Base-by-base conservation (phyloP, 352 stramenopile species). In the Phytophthora pisi region DNA sequence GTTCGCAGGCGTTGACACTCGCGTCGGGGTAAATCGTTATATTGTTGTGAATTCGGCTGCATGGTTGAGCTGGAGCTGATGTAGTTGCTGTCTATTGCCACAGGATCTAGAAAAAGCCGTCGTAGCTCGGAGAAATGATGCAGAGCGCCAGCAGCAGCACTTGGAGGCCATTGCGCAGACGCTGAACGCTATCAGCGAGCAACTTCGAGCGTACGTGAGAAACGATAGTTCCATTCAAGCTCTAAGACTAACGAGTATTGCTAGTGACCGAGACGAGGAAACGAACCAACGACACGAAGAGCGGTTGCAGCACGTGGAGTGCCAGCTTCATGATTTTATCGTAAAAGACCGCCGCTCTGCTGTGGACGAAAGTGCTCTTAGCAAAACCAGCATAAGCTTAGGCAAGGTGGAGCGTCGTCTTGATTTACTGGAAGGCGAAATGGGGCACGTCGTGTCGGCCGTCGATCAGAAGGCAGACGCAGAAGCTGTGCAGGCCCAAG, bases 371-470 rank as follows among this genome's bases (percentile, higher is more conserved):
- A 53, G 26, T 16, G 20, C 26, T 55, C 26, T 4, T 18, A 65
- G 11, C 43, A 57, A 40, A 63, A 40, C 51, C 38, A 20, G 20
- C 20, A 20, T 20, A 20, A 24, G n/a, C 4, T 18, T 81, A 6
- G 11, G 31, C 6, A 79, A 74, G 24, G 26, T 76, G n/a, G 67
- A 85, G 53, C 68, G 66, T 15, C 68, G 78, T 23, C 56, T 89
- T 23, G 61, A 56, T 46, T 60, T 91, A 16, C 11, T 91, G 4
- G 82, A 91, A 68, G 80, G 89, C 55, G 80, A 91, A 61, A 69
- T 91, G 43, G 70, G 65, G 4, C 72, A 84, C 42, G 67, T 91
- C 36, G 70, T 80, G 3, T 42, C 57, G 10, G 78, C 66, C 13
- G 63, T 89, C 15, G 80, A 89, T 11, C 67, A 61, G 9, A 91